phyloP scores from a whole-genome alignment of 78 protist genomes.

The Paratrimastix pyriformis region DNA sequence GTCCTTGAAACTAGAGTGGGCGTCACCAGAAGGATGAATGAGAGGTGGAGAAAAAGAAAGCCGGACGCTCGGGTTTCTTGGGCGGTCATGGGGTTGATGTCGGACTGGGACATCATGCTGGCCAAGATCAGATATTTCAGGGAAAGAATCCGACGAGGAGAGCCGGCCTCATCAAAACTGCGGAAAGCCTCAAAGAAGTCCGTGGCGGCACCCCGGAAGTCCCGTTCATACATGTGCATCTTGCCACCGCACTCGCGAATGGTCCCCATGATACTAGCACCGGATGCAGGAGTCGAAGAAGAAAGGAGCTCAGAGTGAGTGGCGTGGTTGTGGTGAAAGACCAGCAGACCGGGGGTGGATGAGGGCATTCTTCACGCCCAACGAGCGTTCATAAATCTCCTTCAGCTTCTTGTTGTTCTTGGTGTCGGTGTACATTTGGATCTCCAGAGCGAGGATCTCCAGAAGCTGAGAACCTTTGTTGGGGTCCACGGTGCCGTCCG shows the following conservation, averaged over 20 bases:
- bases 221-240: not conserved
- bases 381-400: not conserved
- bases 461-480: conserved; percentile 1
- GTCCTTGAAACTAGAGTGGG: not conserved
- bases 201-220: not conserved
- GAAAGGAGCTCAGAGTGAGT: too few relatives aligned
- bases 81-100: not conserved
- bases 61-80: not conserved
- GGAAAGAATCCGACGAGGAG: not conserved
- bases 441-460: conserved; percentile 2
- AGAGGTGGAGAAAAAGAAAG: too few relatives aligned
- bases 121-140: not conserved
- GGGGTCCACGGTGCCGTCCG: not conserved
- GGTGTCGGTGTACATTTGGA: not conserved
- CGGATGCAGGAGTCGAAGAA: too few relatives aligned
- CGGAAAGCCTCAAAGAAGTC: conserved; percentile 10
- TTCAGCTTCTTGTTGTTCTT: not conserved
- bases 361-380: not conserved
- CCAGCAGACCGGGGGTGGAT: too few relatives aligned
- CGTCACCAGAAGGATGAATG: too few relatives aligned
- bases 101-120: not conserved
- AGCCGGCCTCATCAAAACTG: conserved; percentile 5
- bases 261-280: not conserved
- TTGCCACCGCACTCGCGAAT: conserved; percentile 2
- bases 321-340: too few relatives aligned